These are phyloP conservation scores for Solanum chiquidenum DNA, from an alignment of 257 asterid species.

Conservation along the genomic window DNA sequence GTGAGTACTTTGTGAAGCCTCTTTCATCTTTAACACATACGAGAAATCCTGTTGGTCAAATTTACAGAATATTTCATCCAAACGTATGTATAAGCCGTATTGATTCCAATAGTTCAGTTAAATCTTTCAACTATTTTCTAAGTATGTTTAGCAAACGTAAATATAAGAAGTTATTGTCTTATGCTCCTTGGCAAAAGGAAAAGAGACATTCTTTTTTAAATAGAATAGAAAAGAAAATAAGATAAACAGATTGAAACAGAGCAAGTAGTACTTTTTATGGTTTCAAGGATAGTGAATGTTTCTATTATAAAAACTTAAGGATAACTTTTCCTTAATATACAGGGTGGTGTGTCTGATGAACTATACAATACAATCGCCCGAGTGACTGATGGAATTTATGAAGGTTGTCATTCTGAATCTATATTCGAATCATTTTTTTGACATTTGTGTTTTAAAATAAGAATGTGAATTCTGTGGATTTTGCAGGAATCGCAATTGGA, in stretches of 20 bases:
- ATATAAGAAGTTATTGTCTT: no score
- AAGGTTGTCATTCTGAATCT: conserved; percentile 41
- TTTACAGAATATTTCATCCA: background rate
- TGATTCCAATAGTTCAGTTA: background rate
- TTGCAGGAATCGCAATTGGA: background rate
- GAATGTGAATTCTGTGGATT: background rate
- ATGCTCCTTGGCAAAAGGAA: conserved; percentile 24
- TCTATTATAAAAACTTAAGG: background rate
- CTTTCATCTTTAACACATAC: background rate
- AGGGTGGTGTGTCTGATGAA: conserved; percentile 98
- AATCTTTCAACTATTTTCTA: background rate
- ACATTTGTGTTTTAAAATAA: background rate
- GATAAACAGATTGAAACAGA: background rate
- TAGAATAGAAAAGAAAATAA: no score
- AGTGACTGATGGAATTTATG: conserved; percentile 92
- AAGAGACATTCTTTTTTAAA: conserved; percentile 9
- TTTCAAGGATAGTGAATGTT: background rate
- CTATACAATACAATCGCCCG: conserved; percentile 88
- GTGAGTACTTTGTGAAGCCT: conserved; percentile 57
- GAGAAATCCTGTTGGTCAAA: background rate
- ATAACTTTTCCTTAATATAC: conserved; percentile 14
- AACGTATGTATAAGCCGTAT: background rate
- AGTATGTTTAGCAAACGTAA: no score
- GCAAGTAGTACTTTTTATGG: conserved; percentile 6
- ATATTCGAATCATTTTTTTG: background rate